These are phyloP conservation scores for Colletotrichum sp. DNA, from an alignment of 2,329 filamentous ascomycete genomes.

Conservation along the genomic window DNA sequence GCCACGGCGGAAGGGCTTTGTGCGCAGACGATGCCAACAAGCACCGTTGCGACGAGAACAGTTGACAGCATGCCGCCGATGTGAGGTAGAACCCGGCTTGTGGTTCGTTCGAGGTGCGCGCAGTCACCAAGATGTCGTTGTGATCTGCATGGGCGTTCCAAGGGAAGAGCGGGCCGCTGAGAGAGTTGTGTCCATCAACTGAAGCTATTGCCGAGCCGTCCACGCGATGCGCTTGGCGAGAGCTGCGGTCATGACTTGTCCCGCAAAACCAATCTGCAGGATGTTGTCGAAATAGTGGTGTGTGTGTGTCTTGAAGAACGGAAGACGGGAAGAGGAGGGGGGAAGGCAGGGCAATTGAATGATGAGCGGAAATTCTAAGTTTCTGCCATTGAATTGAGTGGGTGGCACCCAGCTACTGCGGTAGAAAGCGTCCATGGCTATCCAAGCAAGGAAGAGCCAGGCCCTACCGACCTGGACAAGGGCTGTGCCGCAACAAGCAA, in stretches of 20 bases:
- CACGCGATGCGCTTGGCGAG: background rate
- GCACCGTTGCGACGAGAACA: conserved; percentile 7
- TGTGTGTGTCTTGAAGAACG: background rate
- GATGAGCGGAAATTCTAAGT: conserved; percentile 14
- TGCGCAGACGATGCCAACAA: conserved; percentile 10
- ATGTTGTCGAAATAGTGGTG: background rate
- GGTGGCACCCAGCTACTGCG: background rate
- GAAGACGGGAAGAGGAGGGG: background rate
- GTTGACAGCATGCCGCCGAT: conserved; percentile 13
- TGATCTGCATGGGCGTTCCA: conserved; percentile 14
- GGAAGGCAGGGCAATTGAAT: conserved; percentile 1
- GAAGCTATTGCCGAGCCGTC: background rate
- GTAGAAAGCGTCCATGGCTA: conserved; percentile 6
- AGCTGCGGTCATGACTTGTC: background rate
- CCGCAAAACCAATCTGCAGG: background rate
- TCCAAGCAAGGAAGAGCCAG: conserved; percentile 8
- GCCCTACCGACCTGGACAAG: background rate
- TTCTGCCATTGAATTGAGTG: conserved; percentile 10
- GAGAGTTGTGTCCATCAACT: conserved; percentile 7
- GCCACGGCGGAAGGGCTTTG: conserved; percentile 19
- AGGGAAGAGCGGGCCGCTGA: background rate
- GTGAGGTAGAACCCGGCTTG: background rate
- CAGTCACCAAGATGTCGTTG: conserved; percentile 13
- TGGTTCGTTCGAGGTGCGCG: conserved; percentile 15
- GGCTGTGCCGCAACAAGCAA: conserved; percentile 21